Evolutionary conservation across 495 filamentous ascomycete genomes (phyloP).

Genomic region (Penicillium simplicissimum): DNA sequence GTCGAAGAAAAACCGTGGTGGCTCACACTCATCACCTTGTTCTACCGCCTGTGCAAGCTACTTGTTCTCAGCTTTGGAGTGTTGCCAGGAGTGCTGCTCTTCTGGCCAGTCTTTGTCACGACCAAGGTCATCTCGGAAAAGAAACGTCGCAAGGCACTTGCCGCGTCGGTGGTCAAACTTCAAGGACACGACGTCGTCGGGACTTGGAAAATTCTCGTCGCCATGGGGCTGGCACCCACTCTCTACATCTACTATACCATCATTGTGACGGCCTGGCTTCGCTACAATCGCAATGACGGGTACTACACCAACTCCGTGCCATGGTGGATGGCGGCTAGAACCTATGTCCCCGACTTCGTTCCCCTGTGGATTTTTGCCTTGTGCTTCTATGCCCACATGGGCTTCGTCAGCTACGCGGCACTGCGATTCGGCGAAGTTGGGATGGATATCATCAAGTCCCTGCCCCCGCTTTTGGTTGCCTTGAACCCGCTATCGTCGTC

Average conservation of each 20-base stretch:
- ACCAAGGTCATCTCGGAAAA: slow-evolving; percentile 85
- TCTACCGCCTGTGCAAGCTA: slow-evolving; percentile 79
- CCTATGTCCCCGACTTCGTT: slow-evolving; percentile 66
- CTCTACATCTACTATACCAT: slow-evolving; percentile 80
- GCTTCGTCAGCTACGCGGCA: slow-evolving; percentile 80
- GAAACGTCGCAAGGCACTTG: slow-evolving; percentile 85
- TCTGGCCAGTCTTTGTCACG: slow-evolving; percentile 85
- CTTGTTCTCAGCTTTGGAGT: slow-evolving; percentile 74
- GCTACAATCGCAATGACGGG: slow-evolving; percentile 74
- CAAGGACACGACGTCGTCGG: slow-evolving; percentile 92
- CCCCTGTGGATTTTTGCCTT: slow-evolving; percentile 68
- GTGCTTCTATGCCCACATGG: slow-evolving; percentile 71
- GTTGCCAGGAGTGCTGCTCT: slow-evolving; percentile 81
- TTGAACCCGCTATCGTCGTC: slow-evolving; percentile 75
- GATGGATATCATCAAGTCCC: slow-evolving; percentile 92
- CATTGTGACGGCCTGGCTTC: slow-evolving; percentile 71
- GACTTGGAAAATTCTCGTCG: slow-evolving; percentile 96
- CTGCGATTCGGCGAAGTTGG: slow-evolving; percentile 89
- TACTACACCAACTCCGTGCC: slow-evolving; percentile 36
- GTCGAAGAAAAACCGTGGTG: slow-evolving; percentile 59
- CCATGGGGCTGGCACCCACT: slow-evolving; percentile 80
- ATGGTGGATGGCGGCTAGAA: slow-evolving; percentile 34
- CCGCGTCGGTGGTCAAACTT: slow-evolving; percentile 89
- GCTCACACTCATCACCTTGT: slow-evolving; percentile 69
- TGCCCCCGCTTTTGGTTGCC: slow-evolving; percentile 76